Base-by-base conservation (phyloP, 352 stramenopile genomes). In the Phytophthora nicotianae region DNA sequence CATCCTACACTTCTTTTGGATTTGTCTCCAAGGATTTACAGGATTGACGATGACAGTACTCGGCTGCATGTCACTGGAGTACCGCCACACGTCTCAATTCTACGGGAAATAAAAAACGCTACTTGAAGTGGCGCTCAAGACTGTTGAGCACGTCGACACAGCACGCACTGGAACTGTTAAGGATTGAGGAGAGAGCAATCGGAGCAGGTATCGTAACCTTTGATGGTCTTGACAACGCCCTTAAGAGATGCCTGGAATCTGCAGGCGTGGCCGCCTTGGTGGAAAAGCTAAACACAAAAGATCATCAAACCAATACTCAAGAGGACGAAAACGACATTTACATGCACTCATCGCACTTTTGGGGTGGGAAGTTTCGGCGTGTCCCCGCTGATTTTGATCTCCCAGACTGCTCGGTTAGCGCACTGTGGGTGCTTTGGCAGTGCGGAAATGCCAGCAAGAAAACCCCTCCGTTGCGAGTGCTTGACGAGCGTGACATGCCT, bases 401-500 rank as follows among this genome's bases (percentile, higher is more conserved):
- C 5, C 58, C 58, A 2, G 48, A 65, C 3, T 65, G 46, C 27
- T 58, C 57, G 2, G 20, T 58, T 4, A 35, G 35, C 3, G 27
- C 10, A 3, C 11, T 56, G 9, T 58, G 57, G 40, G 32, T 65
- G 1, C 29, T 58, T 19, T 59, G 49, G 48, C 21, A 43, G 13
- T 59, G 49, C 33, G 58, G 29, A 7, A 65, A 40, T 49, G 23
- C 48, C 6, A 42, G 0, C 26, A 59, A 65, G 7, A 38, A 48
- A 11, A 41, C 23, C 6, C 58, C 49, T 4, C 32, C 58, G 0
- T 5, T 65, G 9, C 35, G 20, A 0, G 26, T 54, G 3, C 40
- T 65, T 13, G 58, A 65, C n/a, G 48, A 21, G 14, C 48, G 41
- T 21, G 58, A 65, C 27, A 59, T 65, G 40, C 29, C 57, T 14